Conservation (phyloP, 495 filamentous ascomycete genomes). For the Penicillium flavigenum region DNA sequence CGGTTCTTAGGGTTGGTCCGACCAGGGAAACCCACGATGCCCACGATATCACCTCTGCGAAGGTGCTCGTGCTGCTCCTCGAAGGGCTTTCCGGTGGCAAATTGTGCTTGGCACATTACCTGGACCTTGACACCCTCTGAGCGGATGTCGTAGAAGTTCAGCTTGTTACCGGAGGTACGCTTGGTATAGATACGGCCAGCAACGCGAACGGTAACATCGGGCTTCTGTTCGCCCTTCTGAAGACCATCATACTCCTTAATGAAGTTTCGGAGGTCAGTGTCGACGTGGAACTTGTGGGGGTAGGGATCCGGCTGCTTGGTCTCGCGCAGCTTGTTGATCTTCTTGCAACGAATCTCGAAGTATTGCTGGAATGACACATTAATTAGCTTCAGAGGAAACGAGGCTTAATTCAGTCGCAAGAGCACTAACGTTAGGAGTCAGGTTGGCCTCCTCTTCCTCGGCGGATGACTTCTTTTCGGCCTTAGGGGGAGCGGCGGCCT, state of each 20-base stretch:
- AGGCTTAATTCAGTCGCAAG: not conserved
- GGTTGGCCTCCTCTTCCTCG: conserved; percentile 68
- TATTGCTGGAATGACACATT: conserved; percentile 68
- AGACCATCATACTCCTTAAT: conserved; percentile 70
- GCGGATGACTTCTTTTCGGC: conserved; percentile 66
- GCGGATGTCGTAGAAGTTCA: conserved; percentile 91
- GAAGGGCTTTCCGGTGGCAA: conserved; percentile 63
- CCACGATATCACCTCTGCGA: conserved; percentile 87
- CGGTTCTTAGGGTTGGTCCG: conserved; percentile 86
- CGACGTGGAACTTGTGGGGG: conserved; percentile 95
- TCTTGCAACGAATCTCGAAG: conserved; percentile 88
- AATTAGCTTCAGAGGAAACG: conserved; percentile 13
- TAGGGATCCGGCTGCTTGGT: conserved; percentile 84
- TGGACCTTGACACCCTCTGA: conserved; percentile 83
- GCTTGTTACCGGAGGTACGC: conserved; percentile 76
- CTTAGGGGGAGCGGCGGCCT: conserved; percentile 67
- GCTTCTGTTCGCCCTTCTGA: conserved; percentile 78
- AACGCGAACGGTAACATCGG: conserved; percentile 68
- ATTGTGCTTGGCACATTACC: conserved; percentile 84
- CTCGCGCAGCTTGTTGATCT: conserved; percentile 80
- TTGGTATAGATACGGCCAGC: conserved; percentile 88
- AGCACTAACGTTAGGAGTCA: conserved; percentile 81
- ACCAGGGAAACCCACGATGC: conserved; percentile 84
- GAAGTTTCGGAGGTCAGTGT: conserved; percentile 74
- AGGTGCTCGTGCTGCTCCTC: conserved; percentile 87